phyloP scores from a whole-genome alignment of 192 early-diverging fungal genomes.

The Gamsiella multidivaricata region DNA sequence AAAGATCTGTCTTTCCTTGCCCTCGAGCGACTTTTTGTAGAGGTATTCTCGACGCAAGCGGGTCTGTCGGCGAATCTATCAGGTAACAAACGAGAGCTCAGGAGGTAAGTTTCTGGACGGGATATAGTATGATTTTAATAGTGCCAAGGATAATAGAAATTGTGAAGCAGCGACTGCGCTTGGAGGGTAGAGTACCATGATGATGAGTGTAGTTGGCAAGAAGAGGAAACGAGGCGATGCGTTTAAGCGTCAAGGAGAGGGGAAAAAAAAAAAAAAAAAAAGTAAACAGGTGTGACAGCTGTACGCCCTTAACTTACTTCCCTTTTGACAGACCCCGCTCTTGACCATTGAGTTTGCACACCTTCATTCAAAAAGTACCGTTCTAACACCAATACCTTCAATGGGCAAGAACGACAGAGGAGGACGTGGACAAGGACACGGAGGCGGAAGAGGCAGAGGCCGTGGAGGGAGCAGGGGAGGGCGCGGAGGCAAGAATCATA shows the following conservation, averaged over 20 bases:
- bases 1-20: slow-evolving; percentile 90
- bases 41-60: slow-evolving; percentile 94
- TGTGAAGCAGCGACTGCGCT: background rate
- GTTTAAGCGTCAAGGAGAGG: background rate
- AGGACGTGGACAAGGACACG: slow-evolving; percentile 40
- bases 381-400: too few species aligned
- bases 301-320: slow-evolving; percentile 16
- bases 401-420: slow-evolving; percentile 53
- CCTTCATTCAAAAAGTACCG: too few species aligned
- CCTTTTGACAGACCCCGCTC: background rate
- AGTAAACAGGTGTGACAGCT: slow-evolving; percentile 29
- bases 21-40: slow-evolving; percentile 96
- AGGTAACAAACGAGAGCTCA: background rate
- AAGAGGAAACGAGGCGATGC: background rate
- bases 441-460: slow-evolving; percentile 43
- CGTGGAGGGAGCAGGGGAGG: slow-evolving; percentile 51
- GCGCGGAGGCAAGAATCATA: slow-evolving; percentile 32
- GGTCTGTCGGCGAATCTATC: slow-evolving; percentile 84
- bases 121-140: too few species aligned
- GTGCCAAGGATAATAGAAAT: background rate
- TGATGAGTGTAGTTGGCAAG: background rate
- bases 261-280: slow-evolving; percentile 37
- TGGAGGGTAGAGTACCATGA: slow-evolving; percentile 5
- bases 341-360: too few species aligned
- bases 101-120: background rate